Conservation (phyloP, 305 asterid genomes). For the Rubia balearica region DNA sequence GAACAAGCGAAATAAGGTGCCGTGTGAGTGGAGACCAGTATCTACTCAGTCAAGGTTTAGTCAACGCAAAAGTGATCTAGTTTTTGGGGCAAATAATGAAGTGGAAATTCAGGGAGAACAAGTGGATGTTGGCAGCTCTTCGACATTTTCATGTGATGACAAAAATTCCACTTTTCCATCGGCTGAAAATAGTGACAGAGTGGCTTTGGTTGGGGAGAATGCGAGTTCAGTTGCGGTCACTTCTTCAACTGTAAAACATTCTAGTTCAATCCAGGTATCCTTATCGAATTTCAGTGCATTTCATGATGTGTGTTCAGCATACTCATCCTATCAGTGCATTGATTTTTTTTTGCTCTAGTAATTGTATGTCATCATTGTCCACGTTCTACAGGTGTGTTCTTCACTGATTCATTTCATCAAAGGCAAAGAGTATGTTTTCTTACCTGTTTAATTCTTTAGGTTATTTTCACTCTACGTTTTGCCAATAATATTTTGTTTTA, state of each 20-base stretch:
- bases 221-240: conserved; percentile 32
- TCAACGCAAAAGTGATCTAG: conserved; percentile 25
- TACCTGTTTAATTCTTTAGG: conserved; percentile 3
- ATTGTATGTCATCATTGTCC: conserved; percentile 17
- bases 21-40: conserved; percentile 50
- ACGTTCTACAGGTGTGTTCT: conserved; percentile 56
- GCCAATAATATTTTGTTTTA: conserved; percentile 25
- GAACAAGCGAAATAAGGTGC: conserved; percentile 25
- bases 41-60: conserved; percentile 39
- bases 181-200: conserved; percentile 17
- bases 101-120: conserved; percentile 24
- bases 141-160: conserved; percentile 22
- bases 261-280: conserved; percentile 46
- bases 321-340: neutral
- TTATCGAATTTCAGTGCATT: neutral
- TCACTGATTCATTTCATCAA: conserved; percentile 62
- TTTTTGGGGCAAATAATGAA: conserved; percentile 23
- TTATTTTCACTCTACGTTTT: neutral
- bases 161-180: conserved; percentile 16
- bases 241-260: conserved; percentile 30
- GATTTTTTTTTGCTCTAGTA: neutral
- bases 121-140: conserved; percentile 23
- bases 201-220: conserved; percentile 23
- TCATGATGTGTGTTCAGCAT: neutral
- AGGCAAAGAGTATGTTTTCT: conserved; percentile 70